phyloP scores from a whole-genome alignment of 768 basidiomycete genomes.

The Leccinum boreale region DNA sequence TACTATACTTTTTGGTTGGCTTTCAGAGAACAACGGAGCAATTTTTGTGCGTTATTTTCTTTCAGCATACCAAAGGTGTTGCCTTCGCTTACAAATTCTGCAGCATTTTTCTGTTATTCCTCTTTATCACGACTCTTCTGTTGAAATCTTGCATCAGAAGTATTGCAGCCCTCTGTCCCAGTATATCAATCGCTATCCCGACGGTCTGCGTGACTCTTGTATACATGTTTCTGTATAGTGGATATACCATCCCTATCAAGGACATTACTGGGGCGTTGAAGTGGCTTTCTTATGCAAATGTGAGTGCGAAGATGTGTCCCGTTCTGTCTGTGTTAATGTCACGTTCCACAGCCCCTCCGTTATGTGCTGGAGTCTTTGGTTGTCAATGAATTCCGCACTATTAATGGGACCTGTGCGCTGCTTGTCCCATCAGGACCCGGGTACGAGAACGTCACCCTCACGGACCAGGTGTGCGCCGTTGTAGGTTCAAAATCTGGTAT shows the following conservation, averaged over 20 bases:
- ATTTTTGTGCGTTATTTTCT: constrained; percentile 14
- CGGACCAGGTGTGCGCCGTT: constrained; percentile 42
- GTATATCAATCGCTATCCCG: constrained; percentile 47
- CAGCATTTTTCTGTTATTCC: constrained; percentile 55
- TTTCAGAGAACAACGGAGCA: constrained; percentile 17
- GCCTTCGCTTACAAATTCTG: constrained; percentile 37
- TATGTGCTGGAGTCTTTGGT: constrained; percentile 29
- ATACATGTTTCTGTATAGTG: constrained; percentile 41
- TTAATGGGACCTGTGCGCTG: constrained; percentile 34
- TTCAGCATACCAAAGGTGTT: background rate
- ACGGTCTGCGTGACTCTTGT: constrained; percentile 33
- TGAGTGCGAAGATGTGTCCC: constrained; percentile 35
- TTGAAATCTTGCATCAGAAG: constrained; percentile 77
- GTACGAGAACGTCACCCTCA: constrained; percentile 27
- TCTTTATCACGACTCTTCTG: constrained; percentile 50
- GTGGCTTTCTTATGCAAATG: constrained; percentile 21
- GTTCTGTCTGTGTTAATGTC: constrained; percentile 31
- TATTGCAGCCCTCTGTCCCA: constrained; percentile 52
- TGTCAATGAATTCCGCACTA: constrained; percentile 48
- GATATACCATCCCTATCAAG: constrained; percentile 31
- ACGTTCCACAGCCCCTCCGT: constrained; percentile 26
- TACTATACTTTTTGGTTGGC: constrained; percentile 19
- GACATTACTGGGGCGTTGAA: constrained; percentile 11
- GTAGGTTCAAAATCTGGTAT: constrained; percentile 40
- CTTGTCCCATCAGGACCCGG: constrained; percentile 33